A percentile compares a stretch with the other conserved stretches of the same genome.
phyloP scores from a whole-genome alignment of 257 asterid species.

The Leonotis leonurus region DNA sequence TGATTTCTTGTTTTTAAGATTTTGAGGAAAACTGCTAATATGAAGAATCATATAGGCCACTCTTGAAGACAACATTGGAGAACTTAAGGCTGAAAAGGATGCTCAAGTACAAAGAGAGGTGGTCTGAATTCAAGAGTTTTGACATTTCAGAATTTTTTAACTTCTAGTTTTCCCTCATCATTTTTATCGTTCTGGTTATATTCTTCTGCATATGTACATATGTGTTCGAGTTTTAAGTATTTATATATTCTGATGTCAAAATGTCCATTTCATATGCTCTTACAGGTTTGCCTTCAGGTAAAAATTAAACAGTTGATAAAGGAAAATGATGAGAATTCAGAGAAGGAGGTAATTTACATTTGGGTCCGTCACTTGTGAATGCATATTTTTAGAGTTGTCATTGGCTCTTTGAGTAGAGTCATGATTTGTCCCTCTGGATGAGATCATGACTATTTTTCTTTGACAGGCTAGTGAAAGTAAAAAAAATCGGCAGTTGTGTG shows the following conservation, averaged over 20 bases:
- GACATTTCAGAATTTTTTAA: neutral
- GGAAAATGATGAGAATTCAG: conserved; percentile 40
- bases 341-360: conserved; percentile 43
- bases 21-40: conserved; percentile 23
- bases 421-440: neutral
- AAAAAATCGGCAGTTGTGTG: conserved; percentile 30
- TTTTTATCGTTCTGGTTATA: neutral
- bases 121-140: neutral
- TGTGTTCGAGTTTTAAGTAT: no score
- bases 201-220: neutral
- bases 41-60: conserved; percentile 34
- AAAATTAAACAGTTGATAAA: conserved; percentile 34
- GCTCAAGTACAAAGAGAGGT: conserved; percentile 46
- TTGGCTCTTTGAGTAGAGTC: conserved; percentile 4
- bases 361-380: neutral
- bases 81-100: conserved; percentile 38
- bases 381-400: conserved; percentile 4
- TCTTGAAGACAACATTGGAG: conserved; percentile 34
- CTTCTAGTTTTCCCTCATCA: neutral
- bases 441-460: conserved; percentile 10
- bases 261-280: neutral
- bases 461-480: conserved; percentile 38
- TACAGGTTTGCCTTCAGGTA: conserved; percentile 52
- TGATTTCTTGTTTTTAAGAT: neutral
- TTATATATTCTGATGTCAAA: no score